Percentiles rank a stretch among this genome's conserved stretches.
These are phyloP conservation scores for Neospora caninum DNA, from an alignment of 169 alveolate species.

Conservation along the genomic window DNA sequence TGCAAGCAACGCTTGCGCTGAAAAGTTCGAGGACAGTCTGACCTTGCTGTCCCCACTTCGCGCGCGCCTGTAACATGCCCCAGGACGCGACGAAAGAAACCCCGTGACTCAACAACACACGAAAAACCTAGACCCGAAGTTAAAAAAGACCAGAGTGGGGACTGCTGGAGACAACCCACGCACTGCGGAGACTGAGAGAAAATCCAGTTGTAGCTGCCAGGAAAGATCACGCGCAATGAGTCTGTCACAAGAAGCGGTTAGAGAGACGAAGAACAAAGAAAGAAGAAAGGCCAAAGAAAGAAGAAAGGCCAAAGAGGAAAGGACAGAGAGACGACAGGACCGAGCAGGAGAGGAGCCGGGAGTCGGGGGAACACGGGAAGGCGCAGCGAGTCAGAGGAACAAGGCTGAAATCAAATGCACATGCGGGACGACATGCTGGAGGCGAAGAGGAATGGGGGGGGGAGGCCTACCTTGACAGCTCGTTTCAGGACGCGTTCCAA, in stretches of 20 bases:
- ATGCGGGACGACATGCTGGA: neutral
- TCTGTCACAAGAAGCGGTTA: neutral
- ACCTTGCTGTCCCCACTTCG: no score
- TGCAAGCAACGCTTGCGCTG: no score
- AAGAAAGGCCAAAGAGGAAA: neutral
- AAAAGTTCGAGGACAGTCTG: no score
- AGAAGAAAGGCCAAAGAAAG: neutral
- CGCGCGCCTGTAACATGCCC: no score
- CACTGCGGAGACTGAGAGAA: no score
- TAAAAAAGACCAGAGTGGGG: neutral
- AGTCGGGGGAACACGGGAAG: no score
- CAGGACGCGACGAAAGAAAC: neutral
- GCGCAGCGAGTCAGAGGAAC: no score
- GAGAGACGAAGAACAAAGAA: no score
- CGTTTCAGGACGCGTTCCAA: constrained; percentile 79
- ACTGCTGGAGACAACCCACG: neutral
- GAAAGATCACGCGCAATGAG: neutral
- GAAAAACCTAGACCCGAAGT: neutral
- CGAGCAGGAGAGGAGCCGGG: no score
- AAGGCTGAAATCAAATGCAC: neutral
- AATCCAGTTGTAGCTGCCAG: no score
- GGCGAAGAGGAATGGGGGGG: neutral
- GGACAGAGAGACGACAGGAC: neutral
- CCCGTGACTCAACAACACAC: no score
- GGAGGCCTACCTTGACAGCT: constrained; percentile 41